Percentiles rank a stretch among this genome's conserved stretches.
These are phyloP conservation scores for Mortierella sp. DNA, from an alignment of 371 early-diverging fungal genomes.

Conservation along the genomic window DNA sequence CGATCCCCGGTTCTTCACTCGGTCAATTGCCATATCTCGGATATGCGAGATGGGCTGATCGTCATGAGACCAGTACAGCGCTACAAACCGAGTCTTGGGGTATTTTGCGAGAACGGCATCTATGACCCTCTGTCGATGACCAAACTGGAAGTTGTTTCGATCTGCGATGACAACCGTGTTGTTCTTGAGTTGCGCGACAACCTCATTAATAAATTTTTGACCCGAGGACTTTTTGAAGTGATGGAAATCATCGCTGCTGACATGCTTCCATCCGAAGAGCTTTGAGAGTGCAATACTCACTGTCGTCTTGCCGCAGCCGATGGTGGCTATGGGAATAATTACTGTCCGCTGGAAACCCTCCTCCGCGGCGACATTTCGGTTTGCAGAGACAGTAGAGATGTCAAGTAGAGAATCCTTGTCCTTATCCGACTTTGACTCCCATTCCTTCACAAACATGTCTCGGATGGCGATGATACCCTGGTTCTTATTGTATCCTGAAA, in stretches of 20 bases:
- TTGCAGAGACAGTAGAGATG: neutral
- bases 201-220: slow-evolving; percentile 62
- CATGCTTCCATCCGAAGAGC: slow-evolving; percentile 72
- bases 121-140: slow-evolving; percentile 67
- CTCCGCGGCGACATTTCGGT: neutral
- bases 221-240: slow-evolving; percentile 62
- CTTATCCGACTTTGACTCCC: slow-evolving; percentile 45
- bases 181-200: slow-evolving; percentile 62
- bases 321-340: slow-evolving; percentile 79
- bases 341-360: slow-evolving; percentile 63
- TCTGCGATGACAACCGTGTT: slow-evolving; percentile 74
- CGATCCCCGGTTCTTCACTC: slow-evolving; percentile 76
- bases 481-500: slow-evolving; percentile 70
- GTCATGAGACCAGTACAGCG: slow-evolving; percentile 77
- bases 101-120: slow-evolving; percentile 58
- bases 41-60: slow-evolving; percentile 52
- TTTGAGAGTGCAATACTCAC: slow-evolving; percentile 65
- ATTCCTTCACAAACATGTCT: slow-evolving; percentile 73
- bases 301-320: slow-evolving; percentile 84
- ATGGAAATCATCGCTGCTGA: slow-evolving; percentile 82
- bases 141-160: slow-evolving; percentile 76
- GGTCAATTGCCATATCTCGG: slow-evolving; percentile 58
- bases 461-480: slow-evolving; percentile 87
- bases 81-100: slow-evolving; percentile 73
- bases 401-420: slow-evolving; percentile 17